Percentiles rank a stretch among this genome's conserved stretches.
These are phyloP conservation scores for Huntiella savannae DNA, from an alignment of 2,329 filamentous ascomycete species.

Conservation along the genomic window DNA sequence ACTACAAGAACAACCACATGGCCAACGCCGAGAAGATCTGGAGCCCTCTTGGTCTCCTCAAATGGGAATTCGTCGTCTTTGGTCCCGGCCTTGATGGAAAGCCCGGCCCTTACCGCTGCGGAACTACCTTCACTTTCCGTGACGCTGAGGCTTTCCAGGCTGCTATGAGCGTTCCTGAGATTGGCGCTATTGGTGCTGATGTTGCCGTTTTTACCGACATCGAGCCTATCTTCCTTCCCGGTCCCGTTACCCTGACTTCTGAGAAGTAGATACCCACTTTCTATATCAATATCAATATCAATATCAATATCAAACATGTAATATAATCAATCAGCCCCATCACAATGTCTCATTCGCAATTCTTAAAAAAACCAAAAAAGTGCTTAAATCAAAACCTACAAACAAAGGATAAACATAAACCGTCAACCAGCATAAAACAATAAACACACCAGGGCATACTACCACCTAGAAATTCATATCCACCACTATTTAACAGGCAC, in stretches of 20 bases:
- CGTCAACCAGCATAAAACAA: slow-evolving; percentile 1
- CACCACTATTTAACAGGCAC: slow-evolving; percentile 50
- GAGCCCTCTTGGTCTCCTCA: slow-evolving; percentile 5
- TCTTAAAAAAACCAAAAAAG: slow-evolving; percentile 1
- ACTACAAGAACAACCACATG: slow-evolving; percentile 6
- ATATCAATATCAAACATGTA: not conserved
- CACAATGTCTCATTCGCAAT: not conserved
- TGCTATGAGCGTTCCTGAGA: slow-evolving; percentile 2
- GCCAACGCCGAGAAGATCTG: slow-evolving; percentile 2
- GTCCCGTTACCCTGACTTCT: not conserved
- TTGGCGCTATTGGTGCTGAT: slow-evolving; percentile 1
- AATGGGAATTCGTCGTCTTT: slow-evolving; percentile 3
- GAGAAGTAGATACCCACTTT: not conserved
- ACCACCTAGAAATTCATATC: not conserved
- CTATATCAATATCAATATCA: too few relatives aligned
- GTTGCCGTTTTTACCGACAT: slow-evolving; percentile 5
- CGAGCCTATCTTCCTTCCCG: slow-evolving; percentile 2
- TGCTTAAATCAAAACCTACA: not conserved
- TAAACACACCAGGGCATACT: slow-evolving; percentile 5
- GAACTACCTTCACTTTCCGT: slow-evolving; percentile 5
- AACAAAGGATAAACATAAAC: not conserved
- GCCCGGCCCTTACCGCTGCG: slow-evolving; percentile 3
- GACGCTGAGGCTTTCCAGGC: slow-evolving; percentile 2
- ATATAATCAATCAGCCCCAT: not conserved
- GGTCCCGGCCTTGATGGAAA: slow-evolving; percentile 5